A percentile compares a stretch with the other conserved stretches of the same genome.
Conservation (phyloP, 148 eudicot species). For the Cornus suecica region DNA sequence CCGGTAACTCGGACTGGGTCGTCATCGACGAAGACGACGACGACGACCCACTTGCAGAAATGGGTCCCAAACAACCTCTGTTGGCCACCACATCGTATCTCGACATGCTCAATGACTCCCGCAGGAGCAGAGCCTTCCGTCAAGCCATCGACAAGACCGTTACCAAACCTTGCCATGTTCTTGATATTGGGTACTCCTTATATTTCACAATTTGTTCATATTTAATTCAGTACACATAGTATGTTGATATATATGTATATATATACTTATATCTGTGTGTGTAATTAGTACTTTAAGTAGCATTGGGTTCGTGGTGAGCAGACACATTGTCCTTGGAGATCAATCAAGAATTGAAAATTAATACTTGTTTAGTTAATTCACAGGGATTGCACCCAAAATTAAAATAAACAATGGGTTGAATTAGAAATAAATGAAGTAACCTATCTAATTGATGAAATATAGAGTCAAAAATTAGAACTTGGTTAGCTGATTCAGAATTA, state of each 20-base stretch:
- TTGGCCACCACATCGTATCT: conserved; percentile 73
- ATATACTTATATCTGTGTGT: not conserved
- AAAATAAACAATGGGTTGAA: not conserved
- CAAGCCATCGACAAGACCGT: conserved; percentile 67
- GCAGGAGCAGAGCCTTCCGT: conserved; percentile 64
- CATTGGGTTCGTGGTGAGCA: not conserved
- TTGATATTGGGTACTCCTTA: conserved; percentile 74
- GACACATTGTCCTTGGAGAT: not conserved
- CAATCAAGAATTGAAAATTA: not conserved
- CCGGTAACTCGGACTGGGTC: conserved; percentile 83
- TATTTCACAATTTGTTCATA: not conserved
- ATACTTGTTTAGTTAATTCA: not conserved
- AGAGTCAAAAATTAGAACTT: not conserved
- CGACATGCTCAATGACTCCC: conserved; percentile 79
- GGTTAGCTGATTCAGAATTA: not conserved
- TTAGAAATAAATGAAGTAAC: not conserved
- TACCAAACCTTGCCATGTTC: conserved; percentile 62
- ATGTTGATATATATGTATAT: not conserved
- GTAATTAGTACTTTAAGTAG: too few species aligned
- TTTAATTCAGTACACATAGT: not conserved
- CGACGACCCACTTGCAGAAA: conserved; percentile 18
- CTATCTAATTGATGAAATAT: not conserved
- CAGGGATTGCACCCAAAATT: not conserved
- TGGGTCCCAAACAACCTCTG: conserved; percentile 25
- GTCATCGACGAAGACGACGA: conserved; percentile 60